Evolutionary conservation across 352 stramenopile species (phyloP), one percentile per base, ranked within the genome.

Genomic region (Pythium monospermum): DNA sequence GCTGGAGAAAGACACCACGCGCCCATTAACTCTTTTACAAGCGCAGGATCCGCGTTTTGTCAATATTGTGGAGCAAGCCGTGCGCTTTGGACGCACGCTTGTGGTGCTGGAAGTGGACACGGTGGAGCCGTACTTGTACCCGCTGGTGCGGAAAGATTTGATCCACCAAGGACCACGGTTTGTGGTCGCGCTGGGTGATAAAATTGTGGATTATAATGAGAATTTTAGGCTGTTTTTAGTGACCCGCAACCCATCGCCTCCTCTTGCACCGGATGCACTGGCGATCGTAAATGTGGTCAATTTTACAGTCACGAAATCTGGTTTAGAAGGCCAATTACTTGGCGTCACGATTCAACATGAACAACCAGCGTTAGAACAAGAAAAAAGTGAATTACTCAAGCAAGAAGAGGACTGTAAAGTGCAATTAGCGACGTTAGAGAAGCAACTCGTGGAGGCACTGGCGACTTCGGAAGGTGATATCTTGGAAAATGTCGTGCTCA

Each of bases 71-170:
- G 94, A 98, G 44, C 91, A 98, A 43, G 85, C 91, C 22, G 93
- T 98, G 5, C 87, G 93, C 13, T 98, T 98, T 51, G 94, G 94
- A n/a, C 98, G 98, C 50, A 98, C 94, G 1, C 71, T 98, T 1
- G 73, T 98, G 3, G 70, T 98, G 19, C 63, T 96, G 4, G 94
- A 98, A 52, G 85, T 94, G 4, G 91, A 98, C 64, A 78, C 64
- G 4, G 69, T 98, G 0, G 87, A 98, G 53, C 84, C 94, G 10
- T 95, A 96, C 61, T 54, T 98, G 49, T 98, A 98, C 42, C 90
- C 94, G 2, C 63, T 98, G 7, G 73, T 94, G 8, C 78, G 94
- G 0, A 83, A 87, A 16, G 93, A 98, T 51, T 53, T 98, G 12
- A 76, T 83, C 18, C 84, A 94, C 48, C 79, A 98, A 50, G 94